A percentile compares a stretch with the other conserved stretches of the same genome.
phyloP scores from a whole-genome alignment of 2,329 filamentous ascomycete genomes.

The Fusarium secorum region DNA sequence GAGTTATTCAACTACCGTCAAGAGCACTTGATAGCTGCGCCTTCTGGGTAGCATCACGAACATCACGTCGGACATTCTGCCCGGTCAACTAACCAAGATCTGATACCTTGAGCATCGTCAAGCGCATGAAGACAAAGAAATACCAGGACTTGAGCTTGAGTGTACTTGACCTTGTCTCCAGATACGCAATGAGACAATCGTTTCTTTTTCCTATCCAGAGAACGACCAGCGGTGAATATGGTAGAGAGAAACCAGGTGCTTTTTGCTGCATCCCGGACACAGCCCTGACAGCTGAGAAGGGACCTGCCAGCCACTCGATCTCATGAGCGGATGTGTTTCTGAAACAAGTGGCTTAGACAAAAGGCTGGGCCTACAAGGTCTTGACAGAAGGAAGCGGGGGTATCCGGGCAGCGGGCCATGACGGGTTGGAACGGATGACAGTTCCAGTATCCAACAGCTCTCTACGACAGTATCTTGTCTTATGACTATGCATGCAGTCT shows the following conservation, averaged over 20 bases:
- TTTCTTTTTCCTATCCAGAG: neutral
- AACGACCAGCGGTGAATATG: constrained; percentile 33
- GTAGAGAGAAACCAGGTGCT: constrained; percentile 2
- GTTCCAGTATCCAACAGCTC: constrained; percentile 13
- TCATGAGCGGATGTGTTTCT: constrained; percentile 23
- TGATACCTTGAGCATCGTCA: neutral
- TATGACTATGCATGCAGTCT: constrained; percentile 20
- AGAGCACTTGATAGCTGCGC: neutral
- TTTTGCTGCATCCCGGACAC: constrained; percentile 30
- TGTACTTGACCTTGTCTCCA: neutral
- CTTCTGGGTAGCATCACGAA: neutral
- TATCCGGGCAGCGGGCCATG: constrained; percentile 3
- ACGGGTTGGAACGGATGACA: constrained; percentile 27
- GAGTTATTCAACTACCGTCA: constrained; percentile 4
- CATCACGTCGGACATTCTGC: neutral
- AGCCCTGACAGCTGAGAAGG: constrained; percentile 14
- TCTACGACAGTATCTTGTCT: constrained; percentile 18
- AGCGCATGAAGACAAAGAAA: neutral
- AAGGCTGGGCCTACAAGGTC: constrained; percentile 20
- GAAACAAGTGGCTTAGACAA: constrained; percentile 42
- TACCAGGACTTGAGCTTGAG: neutral
- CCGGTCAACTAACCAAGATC: neutral
- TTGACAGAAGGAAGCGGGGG: constrained; percentile 9
- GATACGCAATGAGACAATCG: neutral
- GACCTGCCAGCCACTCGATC: constrained; percentile 34